Base-by-base conservation (phyloP, 192 early-diverging fungal genomes). In the Helicostylum pulchrum region DNA sequence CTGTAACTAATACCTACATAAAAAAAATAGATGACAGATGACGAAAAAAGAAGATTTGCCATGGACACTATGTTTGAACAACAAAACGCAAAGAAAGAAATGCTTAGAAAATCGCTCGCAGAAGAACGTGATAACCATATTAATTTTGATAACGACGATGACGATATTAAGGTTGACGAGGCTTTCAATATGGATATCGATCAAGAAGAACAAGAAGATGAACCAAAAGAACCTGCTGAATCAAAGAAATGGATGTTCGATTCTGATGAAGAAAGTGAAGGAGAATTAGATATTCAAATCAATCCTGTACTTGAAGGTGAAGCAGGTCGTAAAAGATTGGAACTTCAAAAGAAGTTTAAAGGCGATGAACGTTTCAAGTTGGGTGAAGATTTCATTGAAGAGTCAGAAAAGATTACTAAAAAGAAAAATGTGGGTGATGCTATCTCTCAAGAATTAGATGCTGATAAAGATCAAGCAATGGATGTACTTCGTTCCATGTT, bases 241-340 rank as follows among this genome's bases (percentile, higher is more conserved):
- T 57, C 53, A 12, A 46, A 55, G 11, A 81, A 81, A 61, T 75
- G 77, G 61, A 81, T 82, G 78, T 82, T 82, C 68, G 78, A 70
- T 32, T 82, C 80, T 5, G 79, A 82, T 19, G 78, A 78, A 30
- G 73, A 75, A 12, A 64, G 64, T 2, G 73, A 75, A 1, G 57
- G 56, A 12, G 39, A 51, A n/a, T 36, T 53, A 71, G 78, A 45
- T 7, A 62, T 82, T 11, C 52, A 69, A 19, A 82, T 82, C 54
- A 79, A 82, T 54, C 76, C 78, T 10, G 76, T 78, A n/a, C 70
- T 82, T 44, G 80, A 82, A 52, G 80, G 80, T 15, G 78, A 77
- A 23, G 73, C 67, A 15, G 80, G 80, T 26, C 72, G 72, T 32
- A 70, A 79, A 3, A 57, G 78, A 36, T 67, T 82, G 20, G 66